phyloP scores from a whole-genome alignment of 352 stramenopile species.

The Pythium rishiriense region DNA sequence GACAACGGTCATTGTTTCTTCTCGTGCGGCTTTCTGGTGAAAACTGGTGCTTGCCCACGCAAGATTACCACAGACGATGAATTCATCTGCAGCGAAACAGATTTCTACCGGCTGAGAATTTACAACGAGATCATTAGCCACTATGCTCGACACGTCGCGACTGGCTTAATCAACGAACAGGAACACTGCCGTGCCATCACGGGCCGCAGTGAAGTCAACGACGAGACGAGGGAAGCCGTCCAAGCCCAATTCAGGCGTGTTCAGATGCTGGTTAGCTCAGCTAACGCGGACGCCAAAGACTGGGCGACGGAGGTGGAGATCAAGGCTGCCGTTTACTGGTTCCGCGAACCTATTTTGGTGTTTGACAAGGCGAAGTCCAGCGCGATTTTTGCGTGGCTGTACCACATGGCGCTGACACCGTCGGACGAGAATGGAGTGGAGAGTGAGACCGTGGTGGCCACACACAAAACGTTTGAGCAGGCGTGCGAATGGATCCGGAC shows the following conservation, averaged over 20 bases:
- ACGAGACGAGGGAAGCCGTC: background rate
- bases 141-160: background rate
- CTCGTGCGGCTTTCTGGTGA: background rate
- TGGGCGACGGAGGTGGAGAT: background rate
- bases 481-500: background rate
- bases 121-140: background rate
- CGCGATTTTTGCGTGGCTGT: slow-evolving; percentile 1
- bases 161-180: background rate
- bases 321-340: background rate
- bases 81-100: background rate
- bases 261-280: background rate
- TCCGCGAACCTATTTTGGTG: background rate
- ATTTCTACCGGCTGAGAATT: background rate
- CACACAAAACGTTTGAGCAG: background rate
- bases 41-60: background rate
- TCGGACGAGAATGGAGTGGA: background rate
- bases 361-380: background rate
- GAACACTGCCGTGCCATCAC: background rate
- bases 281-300: background rate
- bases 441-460: background rate
- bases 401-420: background rate
- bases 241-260: background rate
- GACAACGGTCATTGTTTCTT: background rate
- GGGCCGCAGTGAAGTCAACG: background rate
- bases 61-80: background rate